Conservation (phyloP, 2,329 filamentous ascomycete species). For the Endoconidiophora laricicola region DNA sequence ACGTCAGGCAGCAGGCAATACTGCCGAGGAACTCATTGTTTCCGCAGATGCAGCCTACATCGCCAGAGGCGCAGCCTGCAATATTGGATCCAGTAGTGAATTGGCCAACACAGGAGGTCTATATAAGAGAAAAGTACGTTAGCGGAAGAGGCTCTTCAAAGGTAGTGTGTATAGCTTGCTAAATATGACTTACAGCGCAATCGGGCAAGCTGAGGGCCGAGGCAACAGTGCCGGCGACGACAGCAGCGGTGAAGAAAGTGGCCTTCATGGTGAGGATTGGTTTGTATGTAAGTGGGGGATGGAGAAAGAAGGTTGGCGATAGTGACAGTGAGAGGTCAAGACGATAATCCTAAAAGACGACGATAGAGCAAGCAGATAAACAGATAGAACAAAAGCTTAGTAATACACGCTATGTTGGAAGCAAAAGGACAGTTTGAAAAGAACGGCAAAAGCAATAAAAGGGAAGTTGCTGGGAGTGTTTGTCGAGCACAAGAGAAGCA, state of each 20-base stretch:
- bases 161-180: not conserved
- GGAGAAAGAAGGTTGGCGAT: not conserved
- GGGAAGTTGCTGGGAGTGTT: not conserved
- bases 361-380: constrained; percentile 1
- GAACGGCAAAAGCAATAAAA: constrained; percentile 3
- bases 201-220: constrained; percentile 22
- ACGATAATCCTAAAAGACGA: not conserved
- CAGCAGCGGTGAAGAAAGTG: constrained; percentile 18
- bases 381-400: not conserved
- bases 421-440: no score
- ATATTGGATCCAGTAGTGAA: constrained; percentile 21
- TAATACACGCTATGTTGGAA: not conserved
- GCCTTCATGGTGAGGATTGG: constrained; percentile 22
- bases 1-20: constrained; percentile 27
- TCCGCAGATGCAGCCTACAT: constrained; percentile 26
- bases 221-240: constrained; percentile 20
- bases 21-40: constrained; percentile 24
- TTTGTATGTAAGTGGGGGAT: not conserved
- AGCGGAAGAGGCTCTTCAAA: not conserved
- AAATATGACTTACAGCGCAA: constrained; percentile 23
- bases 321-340: not conserved
- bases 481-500: not conserved
- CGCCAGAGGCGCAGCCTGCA: constrained; percentile 23
- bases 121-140: not conserved
- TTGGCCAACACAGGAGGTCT: constrained; percentile 21